Percentiles rank a stretch among this genome's conserved stretches.
Conservation (phyloP, 2,329 filamentous ascomycete genomes). For the Ploettnerulaceae sp. region DNA sequence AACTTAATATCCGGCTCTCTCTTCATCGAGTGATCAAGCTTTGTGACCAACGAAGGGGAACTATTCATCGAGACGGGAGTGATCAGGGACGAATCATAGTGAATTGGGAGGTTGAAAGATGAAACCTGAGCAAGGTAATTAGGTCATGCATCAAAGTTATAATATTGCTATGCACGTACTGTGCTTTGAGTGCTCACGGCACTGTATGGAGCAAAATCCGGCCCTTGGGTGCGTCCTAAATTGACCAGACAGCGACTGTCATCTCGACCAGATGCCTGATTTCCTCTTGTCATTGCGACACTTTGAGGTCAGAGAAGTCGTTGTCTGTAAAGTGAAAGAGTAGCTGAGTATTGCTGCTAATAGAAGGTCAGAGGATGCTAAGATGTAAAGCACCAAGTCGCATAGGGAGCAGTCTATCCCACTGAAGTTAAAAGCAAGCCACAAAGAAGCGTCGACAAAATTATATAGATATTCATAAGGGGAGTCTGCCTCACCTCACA, state of each 20-base stretch:
- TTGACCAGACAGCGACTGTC: constrained; percentile 5
- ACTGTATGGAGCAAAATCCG: constrained; percentile 25
- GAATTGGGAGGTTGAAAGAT: constrained; percentile 29
- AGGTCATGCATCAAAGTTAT: constrained; percentile 8
- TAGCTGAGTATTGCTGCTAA: neutral
- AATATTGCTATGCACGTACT: neutral
- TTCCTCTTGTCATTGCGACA: neutral
- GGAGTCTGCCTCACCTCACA: constrained; percentile 22
- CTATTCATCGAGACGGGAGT: constrained; percentile 28
- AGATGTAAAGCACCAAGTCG: neutral
- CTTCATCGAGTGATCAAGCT: constrained; percentile 6
- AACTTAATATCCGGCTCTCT: constrained; percentile 21
- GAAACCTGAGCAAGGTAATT: constrained; percentile 25
- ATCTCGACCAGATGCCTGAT: neutral
- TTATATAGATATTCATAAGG: constrained; percentile 12
- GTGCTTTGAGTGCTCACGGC: constrained; percentile 23
- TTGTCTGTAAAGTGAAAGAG: neutral
- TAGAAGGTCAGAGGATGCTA: neutral
- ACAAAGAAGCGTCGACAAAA: constrained; percentile 12
- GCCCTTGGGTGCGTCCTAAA: constrained; percentile 10
- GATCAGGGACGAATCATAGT: constrained; percentile 27
- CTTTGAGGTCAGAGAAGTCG: neutral
- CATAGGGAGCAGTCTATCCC: constrained; percentile 2
- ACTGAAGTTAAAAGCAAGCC: constrained; percentile 5
- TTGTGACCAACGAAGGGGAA: constrained; percentile 20